phyloP scores from a whole-genome alignment of 345 rosid species.

The Eucalyptus caleyi region DNA sequence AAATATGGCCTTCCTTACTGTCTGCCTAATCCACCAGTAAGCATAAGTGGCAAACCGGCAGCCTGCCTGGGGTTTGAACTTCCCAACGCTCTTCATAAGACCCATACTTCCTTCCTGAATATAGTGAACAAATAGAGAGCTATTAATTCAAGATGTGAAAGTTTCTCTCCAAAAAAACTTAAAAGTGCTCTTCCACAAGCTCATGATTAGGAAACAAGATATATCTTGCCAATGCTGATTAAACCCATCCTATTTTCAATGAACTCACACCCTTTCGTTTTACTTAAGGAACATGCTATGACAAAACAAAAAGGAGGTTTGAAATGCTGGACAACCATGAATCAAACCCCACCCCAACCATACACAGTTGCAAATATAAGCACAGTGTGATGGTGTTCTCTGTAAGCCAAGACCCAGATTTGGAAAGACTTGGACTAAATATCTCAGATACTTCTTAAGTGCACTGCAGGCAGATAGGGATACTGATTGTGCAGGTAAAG shows the following conservation, averaged over 20 bases:
- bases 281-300: not conserved
- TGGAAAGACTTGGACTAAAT: not conserved
- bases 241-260: not conserved
- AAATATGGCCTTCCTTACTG: constrained; percentile 62
- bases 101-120: constrained; percentile 82
- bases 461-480: not conserved
- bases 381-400: not conserved
- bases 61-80: constrained; percentile 76
- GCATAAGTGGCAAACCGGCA: constrained; percentile 84
- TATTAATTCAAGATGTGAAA: not conserved
- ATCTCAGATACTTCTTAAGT: not conserved
- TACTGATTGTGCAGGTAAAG: not conserved
- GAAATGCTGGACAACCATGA: not conserved
- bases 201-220: not conserved
- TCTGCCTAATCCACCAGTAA: constrained; percentile 89
- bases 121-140: not conserved
- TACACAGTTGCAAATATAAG: not conserved
- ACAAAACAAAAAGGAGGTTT: not conserved
- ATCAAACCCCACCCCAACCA: not conserved
- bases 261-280: not conserved
- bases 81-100: constrained; percentile 78
- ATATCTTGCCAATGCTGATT: not conserved
- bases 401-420: not conserved
- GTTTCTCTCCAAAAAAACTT: not conserved
- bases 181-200: too few species aligned